These are phyloP conservation scores for Adansonia rubrostipa DNA, from an alignment of 441 rosid genomes.

Conservation along the genomic window DNA sequence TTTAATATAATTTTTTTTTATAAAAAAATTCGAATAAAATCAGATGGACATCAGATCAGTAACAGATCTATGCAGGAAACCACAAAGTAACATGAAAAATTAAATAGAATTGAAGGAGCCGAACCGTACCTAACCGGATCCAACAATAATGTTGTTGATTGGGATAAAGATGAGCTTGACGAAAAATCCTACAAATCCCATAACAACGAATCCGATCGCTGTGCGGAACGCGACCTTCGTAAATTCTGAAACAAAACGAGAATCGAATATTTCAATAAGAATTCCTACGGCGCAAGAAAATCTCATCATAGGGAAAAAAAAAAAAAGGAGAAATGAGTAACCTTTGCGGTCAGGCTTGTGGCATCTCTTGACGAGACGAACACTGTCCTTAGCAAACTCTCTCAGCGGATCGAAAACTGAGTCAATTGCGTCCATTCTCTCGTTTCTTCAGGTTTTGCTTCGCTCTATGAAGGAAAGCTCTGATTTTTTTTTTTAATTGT, in stretches of 20 bases:
- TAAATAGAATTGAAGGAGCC: neutral
- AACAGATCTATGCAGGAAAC: neutral
- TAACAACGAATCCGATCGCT: constrained; percentile 71
- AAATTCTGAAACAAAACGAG: constrained; percentile 43
- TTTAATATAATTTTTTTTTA: neutral
- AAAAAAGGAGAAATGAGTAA: neutral
- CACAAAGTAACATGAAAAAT: neutral
- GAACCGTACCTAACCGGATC: constrained; percentile 48
- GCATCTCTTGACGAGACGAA: constrained; percentile 73
- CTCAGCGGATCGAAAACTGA: constrained; percentile 67
- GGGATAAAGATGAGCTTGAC: constrained; percentile 77
- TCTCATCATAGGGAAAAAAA: neutral
- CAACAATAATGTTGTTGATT: constrained; percentile 70
- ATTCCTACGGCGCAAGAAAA: neutral
- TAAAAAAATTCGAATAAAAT: neutral
- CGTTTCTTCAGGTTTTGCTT: neutral
- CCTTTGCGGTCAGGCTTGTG: constrained; percentile 86
- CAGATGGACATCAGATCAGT: neutral
- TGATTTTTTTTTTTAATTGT: too few species aligned
- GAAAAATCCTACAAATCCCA: constrained; percentile 77
- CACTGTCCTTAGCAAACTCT: constrained; percentile 75
- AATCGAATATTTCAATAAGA: neutral
- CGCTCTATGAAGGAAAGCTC: neutral
- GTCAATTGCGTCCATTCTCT: constrained; percentile 64
- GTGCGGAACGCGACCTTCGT: constrained; percentile 74